Evolutionary conservation across 768 basidiomycete genomes (phyloP), one percentile per base, ranked within the genome.

Genomic region (Mycena rebaudengoi): DNA sequence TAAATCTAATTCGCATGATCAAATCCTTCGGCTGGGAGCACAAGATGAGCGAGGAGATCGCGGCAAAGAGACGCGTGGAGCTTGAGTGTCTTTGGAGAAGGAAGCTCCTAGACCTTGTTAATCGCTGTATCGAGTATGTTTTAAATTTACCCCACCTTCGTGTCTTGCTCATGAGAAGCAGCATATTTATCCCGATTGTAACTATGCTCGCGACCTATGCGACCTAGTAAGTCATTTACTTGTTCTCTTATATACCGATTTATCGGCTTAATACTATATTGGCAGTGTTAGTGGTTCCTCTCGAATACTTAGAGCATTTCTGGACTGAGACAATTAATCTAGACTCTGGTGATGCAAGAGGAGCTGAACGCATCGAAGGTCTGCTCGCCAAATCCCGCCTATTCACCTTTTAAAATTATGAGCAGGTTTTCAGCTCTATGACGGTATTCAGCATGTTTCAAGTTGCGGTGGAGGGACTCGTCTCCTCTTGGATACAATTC

Each of bases 201-300:
- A 86, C 85, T 30, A 91, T 91, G 90, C 69, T 88, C 37, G 80
- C 84, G 14, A 87, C 89, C 4, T 91, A 86, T 67, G 78, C 82
- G 1, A 79, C 85, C 8, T 91, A 88, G 81, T 88, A 74, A 58
- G 85, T 30, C 37, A n/a, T 12, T 1, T 7, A 28, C 18, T n/a
- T 26, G 25, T 14, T n/a, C 32, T 20, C 35, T 49, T 20, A 49
- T 23, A n/a, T 23, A 6, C 16, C 3, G 12, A 45, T 58, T 30
- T 44, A 39, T 20, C 10, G 43, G 11, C 43, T 18, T 35, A 8
- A 54, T 18, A 55, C 25, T 8, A 18, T 23, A 10, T 59, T 49
- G 18, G 28, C 35, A 59, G 57, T 41, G 57, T 59, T 5, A 30
- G 46, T 52, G 11, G 18, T 30, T 13, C 2, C 20, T 21, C 21